A percentile compares a stretch with the other conserved stretches of the same genome.
Evolutionary conservation across 257 asterid genomes (phyloP).

Genomic region (Eustoma russellianum): DNA sequence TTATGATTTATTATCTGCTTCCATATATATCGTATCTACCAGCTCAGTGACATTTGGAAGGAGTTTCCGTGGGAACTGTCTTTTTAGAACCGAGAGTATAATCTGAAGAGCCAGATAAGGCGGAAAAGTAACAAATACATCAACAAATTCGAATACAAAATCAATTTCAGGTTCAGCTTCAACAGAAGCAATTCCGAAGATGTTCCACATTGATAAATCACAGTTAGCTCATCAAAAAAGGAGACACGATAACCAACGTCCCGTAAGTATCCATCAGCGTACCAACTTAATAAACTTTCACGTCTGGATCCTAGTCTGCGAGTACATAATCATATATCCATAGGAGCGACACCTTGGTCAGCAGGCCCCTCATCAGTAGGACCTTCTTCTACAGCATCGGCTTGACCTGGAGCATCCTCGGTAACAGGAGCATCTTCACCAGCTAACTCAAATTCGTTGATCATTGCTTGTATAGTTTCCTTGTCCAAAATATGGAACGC

Average conservation of each 20-base stretch:
- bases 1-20: too few relatives aligned
- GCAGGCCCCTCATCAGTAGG: slow-evolving; percentile 33
- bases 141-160: too few relatives aligned
- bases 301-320: not conserved
- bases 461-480: slow-evolving; percentile 64
- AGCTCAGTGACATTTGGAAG: too few relatives aligned
- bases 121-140: too few relatives aligned
- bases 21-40: too few relatives aligned
- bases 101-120: too few relatives aligned
- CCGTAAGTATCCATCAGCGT: not conserved
- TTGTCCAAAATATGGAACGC: slow-evolving; percentile 63
- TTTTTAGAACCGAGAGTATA: too few relatives aligned
- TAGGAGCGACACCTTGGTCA: slow-evolving; percentile 56
- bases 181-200: not conserved
- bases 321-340: slow-evolving; percentile 51
- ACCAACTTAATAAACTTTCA: not conserved
- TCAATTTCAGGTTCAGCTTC: not conserved
- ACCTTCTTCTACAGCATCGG: slow-evolving; percentile 30
- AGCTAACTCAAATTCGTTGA: slow-evolving; percentile 67
- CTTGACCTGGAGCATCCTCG: slow-evolving; percentile 39
- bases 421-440: slow-evolving; percentile 40
- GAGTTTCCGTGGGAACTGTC: too few relatives aligned
- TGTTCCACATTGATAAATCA: not conserved
- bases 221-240: not conserved
- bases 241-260: not conserved